phyloP scores from a whole-genome alignment of 2,329 filamentous ascomycete species.

The Xylaria sp. region DNA sequence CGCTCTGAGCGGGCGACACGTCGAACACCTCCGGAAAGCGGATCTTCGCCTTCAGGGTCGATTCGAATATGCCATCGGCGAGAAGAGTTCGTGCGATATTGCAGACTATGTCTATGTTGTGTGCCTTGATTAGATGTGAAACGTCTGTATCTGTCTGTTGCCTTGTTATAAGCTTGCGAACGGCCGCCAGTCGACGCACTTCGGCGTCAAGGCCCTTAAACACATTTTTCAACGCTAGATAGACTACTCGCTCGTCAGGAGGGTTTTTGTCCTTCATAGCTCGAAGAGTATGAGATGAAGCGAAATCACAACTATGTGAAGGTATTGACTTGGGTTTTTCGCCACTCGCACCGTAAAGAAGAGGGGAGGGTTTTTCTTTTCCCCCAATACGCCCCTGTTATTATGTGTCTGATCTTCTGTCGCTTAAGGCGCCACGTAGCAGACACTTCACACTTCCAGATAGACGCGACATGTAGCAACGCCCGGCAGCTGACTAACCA shows the following conservation, averaged over 20 bases:
- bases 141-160: conserved; percentile 5
- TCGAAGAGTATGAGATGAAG: not conserved
- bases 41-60: conserved; percentile 20
- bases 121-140: conserved; percentile 16
- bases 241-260: conserved; percentile 32
- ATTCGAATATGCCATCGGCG: conserved; percentile 21
- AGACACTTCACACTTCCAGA: not conserved
- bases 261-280: conserved; percentile 25
- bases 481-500: too few species aligned
- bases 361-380: not conserved
- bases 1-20: conserved; percentile 15
- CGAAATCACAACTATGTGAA: too few species aligned
- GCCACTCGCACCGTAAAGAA: not conserved
- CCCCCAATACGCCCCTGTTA: not conserved
- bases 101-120: conserved; percentile 21
- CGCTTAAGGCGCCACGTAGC: conserved; percentile 15
- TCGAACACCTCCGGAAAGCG: conserved; percentile 27
- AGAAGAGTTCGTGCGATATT: conserved; percentile 19
- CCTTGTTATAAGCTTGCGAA: conserved; percentile 20
- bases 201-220: conserved; percentile 24
- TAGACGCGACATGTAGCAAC: not conserved
- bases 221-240: conserved; percentile 31
- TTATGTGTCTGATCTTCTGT: not conserved
- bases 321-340: not conserved
- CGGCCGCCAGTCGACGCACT: conserved; percentile 7